Conservation (phyloP, 1,139 yeast genomes). For the Pichia norvegensis region DNA sequence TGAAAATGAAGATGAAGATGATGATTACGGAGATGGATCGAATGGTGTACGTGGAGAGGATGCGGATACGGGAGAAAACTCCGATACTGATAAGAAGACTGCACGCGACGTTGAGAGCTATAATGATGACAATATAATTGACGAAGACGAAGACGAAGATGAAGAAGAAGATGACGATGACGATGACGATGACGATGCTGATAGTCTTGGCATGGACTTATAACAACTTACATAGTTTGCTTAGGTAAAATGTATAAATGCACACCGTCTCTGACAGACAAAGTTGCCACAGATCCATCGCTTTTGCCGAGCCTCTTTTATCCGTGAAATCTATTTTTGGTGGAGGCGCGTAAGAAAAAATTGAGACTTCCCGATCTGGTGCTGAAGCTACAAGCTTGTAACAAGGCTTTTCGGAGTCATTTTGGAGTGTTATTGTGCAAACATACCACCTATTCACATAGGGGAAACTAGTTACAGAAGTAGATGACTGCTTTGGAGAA, state of each 20-base stretch:
- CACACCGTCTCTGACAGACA: too few species aligned
- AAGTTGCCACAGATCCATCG: too few species aligned
- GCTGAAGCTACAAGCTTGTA: too few species aligned
- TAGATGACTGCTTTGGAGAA: neutral
- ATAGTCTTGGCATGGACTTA: neutral
- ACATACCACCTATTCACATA: neutral
- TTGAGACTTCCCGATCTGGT: too few species aligned
- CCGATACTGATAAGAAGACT: neutral
- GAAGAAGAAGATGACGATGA: slow-evolving; percentile 3
- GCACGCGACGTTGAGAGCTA: neutral
- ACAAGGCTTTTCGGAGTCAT: too few species aligned
- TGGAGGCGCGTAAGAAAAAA: neutral
- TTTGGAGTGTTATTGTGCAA: too few species aligned
- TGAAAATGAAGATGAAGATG: slow-evolving; percentile 22
- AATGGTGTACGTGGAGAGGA: slow-evolving; percentile 2
- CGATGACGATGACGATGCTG: slow-evolving; percentile 1
- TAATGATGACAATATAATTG: slow-evolving; percentile 2
- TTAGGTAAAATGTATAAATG: too few species aligned
- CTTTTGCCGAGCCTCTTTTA: neutral
- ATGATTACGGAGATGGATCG: slow-evolving; percentile 1
- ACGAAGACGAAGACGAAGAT: neutral
- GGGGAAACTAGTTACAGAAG: neutral
- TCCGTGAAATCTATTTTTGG: neutral
- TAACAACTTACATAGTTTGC: neutral
- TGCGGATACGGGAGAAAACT: neutral